Evolutionary conservation across 1,139 yeast species (phyloP).

Genomic region (Saccharomyces pastorianus): DNA sequence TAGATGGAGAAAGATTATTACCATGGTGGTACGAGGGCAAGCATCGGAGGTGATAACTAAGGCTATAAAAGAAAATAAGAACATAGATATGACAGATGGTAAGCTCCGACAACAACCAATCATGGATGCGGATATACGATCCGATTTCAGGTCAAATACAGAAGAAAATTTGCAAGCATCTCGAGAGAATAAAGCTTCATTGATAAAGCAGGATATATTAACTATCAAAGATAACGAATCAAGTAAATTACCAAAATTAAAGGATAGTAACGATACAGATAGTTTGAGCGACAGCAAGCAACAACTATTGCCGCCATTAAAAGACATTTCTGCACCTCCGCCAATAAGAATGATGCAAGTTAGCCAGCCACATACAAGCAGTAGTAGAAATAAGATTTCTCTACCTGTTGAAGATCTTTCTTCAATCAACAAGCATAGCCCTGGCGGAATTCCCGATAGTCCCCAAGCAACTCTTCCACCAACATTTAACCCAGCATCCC

Average conservation of each 20-base stretch:
- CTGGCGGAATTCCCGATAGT: neutral
- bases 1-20: conserved; percentile 81
- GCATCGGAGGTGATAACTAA: conserved; percentile 25
- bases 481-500: neutral
- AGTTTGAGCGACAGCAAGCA: neutral
- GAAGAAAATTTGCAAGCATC: neutral
- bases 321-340: conserved; percentile 5
- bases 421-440: neutral
- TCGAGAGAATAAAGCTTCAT: neutral
- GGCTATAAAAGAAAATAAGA: conserved; percentile 31
- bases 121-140: neutral
- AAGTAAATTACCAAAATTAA: neutral
- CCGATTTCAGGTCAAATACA: neutral
- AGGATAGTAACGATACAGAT: neutral
- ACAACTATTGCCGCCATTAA: conserved; percentile 2
- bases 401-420: conserved; percentile 4
- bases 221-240: neutral
- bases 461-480: neutral
- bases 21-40: conserved; percentile 58
- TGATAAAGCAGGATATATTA: neutral
- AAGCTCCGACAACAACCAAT: neutral
- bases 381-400: conserved; percentile 1
- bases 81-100: conserved; percentile 20
- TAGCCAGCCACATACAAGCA: conserved; percentile 2
- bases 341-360: neutral